A percentile compares a stretch with the other conserved stretches of the same genome.
These are phyloP conservation scores for Umbelopsis sp. DNA, from an alignment of 192 early-diverging fungal genomes.

Conservation along the genomic window DNA sequence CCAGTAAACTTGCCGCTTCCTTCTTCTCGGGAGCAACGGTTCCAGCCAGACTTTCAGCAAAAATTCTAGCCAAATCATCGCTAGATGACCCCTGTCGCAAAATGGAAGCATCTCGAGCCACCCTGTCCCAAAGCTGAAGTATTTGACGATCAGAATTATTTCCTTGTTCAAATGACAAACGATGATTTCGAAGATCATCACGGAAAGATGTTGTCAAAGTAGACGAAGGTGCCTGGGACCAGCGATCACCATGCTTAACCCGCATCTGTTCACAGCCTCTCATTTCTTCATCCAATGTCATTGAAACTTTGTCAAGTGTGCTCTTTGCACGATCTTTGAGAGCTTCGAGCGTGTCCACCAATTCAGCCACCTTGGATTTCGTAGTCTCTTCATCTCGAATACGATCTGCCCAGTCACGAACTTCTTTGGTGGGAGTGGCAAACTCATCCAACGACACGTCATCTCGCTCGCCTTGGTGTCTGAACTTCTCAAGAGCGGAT, in stretches of 20 bases:
- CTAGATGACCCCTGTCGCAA: constrained; percentile 45
- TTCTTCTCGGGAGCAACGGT: constrained; percentile 26
- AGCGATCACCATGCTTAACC: constrained; percentile 83
- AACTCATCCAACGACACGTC: constrained; percentile 49
- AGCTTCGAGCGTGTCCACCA: constrained; percentile 65
- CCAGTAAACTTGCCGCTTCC: constrained; percentile 50
- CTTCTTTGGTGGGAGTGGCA: constrained; percentile 58
- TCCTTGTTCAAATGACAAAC: constrained; percentile 79
- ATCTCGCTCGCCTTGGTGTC: constrained; percentile 49
- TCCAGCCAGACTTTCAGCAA: constrained; percentile 34
- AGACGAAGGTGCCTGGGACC: constrained; percentile 84
- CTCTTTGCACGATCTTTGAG: constrained; percentile 67
- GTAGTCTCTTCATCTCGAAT: constrained; percentile 61
- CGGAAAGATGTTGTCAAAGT: constrained; percentile 72
- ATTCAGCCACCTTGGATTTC: constrained; percentile 52
- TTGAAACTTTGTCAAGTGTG: constrained; percentile 63
- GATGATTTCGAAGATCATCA: constrained; percentile 74
- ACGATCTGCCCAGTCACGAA: constrained; percentile 63
- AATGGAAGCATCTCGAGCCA: constrained; percentile 46
- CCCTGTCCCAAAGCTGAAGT: constrained; percentile 45
- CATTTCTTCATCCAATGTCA: constrained; percentile 86
- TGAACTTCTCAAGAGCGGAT: constrained; percentile 75
- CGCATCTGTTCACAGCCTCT: constrained; percentile 77
- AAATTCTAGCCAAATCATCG: constrained; percentile 46
- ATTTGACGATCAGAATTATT: constrained; percentile 60